Evolutionary conservation across 352 stramenopile genomes (phyloP), one percentile per base, ranked within the genome.

Genomic region (Albugo laibachii): DNA sequence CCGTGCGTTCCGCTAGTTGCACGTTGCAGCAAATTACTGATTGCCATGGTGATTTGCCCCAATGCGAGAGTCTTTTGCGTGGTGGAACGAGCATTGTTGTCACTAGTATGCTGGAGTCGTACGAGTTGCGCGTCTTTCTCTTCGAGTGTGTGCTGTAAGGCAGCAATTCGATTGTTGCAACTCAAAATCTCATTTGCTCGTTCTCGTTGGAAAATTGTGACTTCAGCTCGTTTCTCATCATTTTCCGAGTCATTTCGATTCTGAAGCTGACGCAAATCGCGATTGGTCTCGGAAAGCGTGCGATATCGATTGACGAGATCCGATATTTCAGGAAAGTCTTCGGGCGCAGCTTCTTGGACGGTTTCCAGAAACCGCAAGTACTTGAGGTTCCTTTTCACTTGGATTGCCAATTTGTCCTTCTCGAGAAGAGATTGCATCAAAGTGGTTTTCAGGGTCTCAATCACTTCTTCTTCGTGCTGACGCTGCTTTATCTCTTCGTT

Each of bases 401-500:
- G 60, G 21, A 69, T 59, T 4, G 59, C 54, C 0, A 89, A 55
- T 31, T 69, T 66, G 19, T 86, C 74, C 18, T 77, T 81, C 55
- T 92, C 69, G 10, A 64, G 42, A 47, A 81, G 65, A 18, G 83
- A 56, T 6, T 61, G 50, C 27, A 74, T 67, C 5, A 94, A 54
- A 36, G 91, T 70, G 31, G 78, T 54, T 38, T 83, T 72, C 14
- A 94, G 61, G 24, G 67, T 66, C 14, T 59, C 63, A 12, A 93
- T 69, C 43, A 93, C 74, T 18, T 91, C 72, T 52, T 96, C 86
- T 54, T 96, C 96, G 14, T 53, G 59, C 53, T 92, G 49, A 0
- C 78, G 66, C 57, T 95, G 80, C 59, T 95, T 96, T 52, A 89
- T 79, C 58, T 96, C 88, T 38, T 97, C 87, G 19, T 69, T 81